Evolutionary conservation across 163 green algal genomes (phyloP).

Genomic region (Volvox carteri): DNA sequence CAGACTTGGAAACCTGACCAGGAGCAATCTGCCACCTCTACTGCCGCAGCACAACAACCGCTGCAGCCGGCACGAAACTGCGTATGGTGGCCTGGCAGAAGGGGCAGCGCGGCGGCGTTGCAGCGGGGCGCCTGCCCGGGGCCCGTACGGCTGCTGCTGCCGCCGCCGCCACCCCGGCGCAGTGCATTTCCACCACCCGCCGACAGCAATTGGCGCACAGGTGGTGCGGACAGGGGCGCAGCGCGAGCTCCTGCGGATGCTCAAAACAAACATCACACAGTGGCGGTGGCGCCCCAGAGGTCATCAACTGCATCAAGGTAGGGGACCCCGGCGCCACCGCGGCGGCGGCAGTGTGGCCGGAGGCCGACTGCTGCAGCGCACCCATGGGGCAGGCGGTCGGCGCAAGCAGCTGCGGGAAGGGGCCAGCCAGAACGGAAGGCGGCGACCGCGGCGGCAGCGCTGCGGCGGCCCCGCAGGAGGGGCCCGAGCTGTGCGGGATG

Average conservation of each 20-base stretch:
- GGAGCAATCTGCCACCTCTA: neutral
- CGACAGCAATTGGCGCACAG: conserved; percentile 21
- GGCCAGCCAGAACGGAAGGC: neutral
- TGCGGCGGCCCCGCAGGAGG: neutral
- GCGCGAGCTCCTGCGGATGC: neutral
- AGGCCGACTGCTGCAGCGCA: neutral
- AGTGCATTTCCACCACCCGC: conserved; percentile 41
- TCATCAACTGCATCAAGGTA: neutral
- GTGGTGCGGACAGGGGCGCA: conserved; percentile 33
- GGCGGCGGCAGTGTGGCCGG: neutral
- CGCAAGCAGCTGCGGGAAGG: neutral
- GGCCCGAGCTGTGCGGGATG: neutral
- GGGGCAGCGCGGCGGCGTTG: conserved; percentile 30
- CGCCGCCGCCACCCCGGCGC: neutral
- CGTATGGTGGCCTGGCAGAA: conserved; percentile 47
- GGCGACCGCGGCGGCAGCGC: neutral
- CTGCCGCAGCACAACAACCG: neutral
- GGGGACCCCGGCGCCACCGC: neutral
- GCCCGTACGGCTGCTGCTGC: neutral
- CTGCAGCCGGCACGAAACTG: conserved; percentile 5
- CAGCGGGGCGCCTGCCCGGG: neutral
- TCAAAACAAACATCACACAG: conserved; percentile 50
- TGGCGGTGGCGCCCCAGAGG: neutral
- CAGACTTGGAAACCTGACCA: too few species aligned
- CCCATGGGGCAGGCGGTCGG: neutral